These are phyloP conservation scores for Talaromyces marneffei DNA, from an alignment of 2,329 filamentous ascomycete species.

Conservation along the genomic window DNA sequence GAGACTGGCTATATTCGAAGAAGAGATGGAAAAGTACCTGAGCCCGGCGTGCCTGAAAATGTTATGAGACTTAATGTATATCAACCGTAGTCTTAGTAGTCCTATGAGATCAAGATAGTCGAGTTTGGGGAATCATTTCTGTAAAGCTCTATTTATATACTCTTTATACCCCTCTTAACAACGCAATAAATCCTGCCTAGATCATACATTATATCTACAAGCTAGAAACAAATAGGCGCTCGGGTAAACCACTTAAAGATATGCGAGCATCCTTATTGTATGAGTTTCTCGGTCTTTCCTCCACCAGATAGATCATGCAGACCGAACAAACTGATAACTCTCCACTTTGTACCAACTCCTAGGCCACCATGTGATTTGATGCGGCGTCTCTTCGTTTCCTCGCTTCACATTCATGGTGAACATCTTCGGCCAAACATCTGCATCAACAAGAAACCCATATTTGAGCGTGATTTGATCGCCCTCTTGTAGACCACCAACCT, in stretches of 20 bases:
- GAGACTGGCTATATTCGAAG: conserved; percentile 22
- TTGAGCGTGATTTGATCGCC: background rate
- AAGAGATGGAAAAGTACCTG: conserved; percentile 20
- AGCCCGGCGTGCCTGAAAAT: conserved; percentile 22
- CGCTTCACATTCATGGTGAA: conserved; percentile 1
- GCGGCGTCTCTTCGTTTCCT: background rate
- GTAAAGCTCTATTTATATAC: conserved; percentile 1
- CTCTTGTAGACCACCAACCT: conserved; percentile 2
- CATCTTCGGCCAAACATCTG: background rate
- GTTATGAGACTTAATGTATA: conserved; percentile 20
- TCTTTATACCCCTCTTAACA: conserved; percentile 34
- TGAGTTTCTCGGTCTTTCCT: background rate
- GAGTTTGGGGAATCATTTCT: conserved; percentile 38
- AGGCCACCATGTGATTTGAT: conserved; percentile 3
- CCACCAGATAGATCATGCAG: background rate
- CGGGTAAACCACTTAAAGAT: no score
- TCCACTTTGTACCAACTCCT: background rate
- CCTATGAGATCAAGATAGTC: conserved; percentile 26
- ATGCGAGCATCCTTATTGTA: no score
- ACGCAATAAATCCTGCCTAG: no score
- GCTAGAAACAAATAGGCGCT: no score
- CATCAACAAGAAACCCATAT: background rate
- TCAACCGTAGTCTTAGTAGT: conserved; percentile 14
- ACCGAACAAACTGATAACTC: background rate
- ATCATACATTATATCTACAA: no score